Evolutionary conservation across 1,284 basidiomycete species (phyloP), one percentile per base, ranked within the genome.

Genomic region (Microbotryum scabiosae): DNA sequence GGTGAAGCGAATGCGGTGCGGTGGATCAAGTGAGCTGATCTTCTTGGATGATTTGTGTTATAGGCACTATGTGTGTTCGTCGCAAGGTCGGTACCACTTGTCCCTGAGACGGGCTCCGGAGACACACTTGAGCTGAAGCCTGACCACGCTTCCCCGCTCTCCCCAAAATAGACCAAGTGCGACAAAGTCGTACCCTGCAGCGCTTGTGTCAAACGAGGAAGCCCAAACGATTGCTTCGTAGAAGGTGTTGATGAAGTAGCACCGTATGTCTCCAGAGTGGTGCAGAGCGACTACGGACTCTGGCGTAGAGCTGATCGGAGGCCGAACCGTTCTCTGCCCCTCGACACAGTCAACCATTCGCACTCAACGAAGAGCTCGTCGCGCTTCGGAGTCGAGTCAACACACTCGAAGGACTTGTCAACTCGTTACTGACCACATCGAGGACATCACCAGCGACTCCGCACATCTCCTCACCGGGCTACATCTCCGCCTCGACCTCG

Each of bases 311-410:
- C 36, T 41, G 14, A 41, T 14, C 1, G 12, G 10, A 26, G 12
- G 18, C 26, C 46, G 8, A 6, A 18, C n/a, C 10, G 26, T 30
- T 51, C 26, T n/a, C 36, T 20, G 44, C 46, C 6, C n/a, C 53
- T 23, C 52, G n/a, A 25, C 25, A 25, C 16, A 21, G 32, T 3
- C 54, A 56, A 36, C 54, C 54, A 9, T 56, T 56, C 46, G 54
- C 54, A 4, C 46, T 56, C 28, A 56, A 56, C 54, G 46, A 47
- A n/a, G 54, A 56, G 10, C n/a, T 56, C 28, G 23, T 48, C 10
- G 54, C 45, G 16, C 54, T 56, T 7, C 26, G 47, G 3, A 23
- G 44, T 18, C 54, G 54, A 6, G 54, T 56, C 47, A 16, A n/a
- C 5, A 18, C 28, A 9, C 54, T 56, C 46, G 54, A 56, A 26